These are phyloP conservation scores for Lizanozyma gosingica DNA, from an alignment of 1,139 yeast species.

Conservation along the genomic window DNA sequence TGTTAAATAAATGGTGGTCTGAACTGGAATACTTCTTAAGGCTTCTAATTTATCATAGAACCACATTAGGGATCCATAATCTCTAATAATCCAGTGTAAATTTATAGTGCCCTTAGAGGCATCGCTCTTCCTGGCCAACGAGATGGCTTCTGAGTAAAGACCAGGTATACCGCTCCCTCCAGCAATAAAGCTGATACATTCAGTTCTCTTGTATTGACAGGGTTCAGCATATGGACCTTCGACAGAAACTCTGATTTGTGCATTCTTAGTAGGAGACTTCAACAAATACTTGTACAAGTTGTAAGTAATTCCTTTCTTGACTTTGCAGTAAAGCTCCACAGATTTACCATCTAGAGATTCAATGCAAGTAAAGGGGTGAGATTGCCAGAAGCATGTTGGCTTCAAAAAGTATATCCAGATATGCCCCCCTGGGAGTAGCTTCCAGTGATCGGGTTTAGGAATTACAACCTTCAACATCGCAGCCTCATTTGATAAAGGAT, in stretches of 20 bases:
- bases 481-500: background rate
- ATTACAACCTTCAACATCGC: slow-evolving; percentile 33
- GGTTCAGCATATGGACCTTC: slow-evolving; percentile 37
- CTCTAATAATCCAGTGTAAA: slow-evolving; percentile 30
- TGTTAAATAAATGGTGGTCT: slow-evolving; percentile 25
- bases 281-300: slow-evolving; percentile 21
- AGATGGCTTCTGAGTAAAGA: slow-evolving; percentile 28
- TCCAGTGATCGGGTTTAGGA: slow-evolving; percentile 35
- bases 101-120: slow-evolving; percentile 16
- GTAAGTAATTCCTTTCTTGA: slow-evolving; percentile 32
- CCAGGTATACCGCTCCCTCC: slow-evolving; percentile 40
- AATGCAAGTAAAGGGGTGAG: slow-evolving; percentile 34
- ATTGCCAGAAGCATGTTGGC: slow-evolving; percentile 26
- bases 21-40: slow-evolving; percentile 16
- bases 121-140: slow-evolving; percentile 13
- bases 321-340: slow-evolving; percentile 23
- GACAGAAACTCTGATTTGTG: slow-evolving; percentile 19
- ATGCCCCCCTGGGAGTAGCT: slow-evolving; percentile 40
- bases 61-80: slow-evolving; percentile 23
- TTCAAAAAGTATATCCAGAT: slow-evolving; percentile 39
- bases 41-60: slow-evolving; percentile 23
- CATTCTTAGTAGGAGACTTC: slow-evolving; percentile 16
- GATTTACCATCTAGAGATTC: slow-evolving; percentile 14
- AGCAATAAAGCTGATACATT: slow-evolving; percentile 28
- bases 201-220: slow-evolving; percentile 19